These are phyloP conservation scores for Sechiopsis laciniata DNA, from an alignment of 306 rosid species.

Conservation along the genomic window DNA sequence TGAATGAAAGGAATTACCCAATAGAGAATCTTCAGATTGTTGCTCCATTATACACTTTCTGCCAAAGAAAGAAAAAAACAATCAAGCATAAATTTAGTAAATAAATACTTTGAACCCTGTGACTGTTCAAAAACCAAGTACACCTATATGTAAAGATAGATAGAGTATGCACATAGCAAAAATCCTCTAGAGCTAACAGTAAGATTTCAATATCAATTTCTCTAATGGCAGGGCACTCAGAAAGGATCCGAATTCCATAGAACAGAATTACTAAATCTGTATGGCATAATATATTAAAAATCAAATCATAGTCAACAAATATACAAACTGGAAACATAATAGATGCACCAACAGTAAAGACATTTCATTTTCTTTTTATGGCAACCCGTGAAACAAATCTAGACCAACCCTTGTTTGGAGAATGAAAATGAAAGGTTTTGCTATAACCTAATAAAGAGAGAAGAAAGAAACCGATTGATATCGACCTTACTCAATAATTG, in stretches of 20 bases:
- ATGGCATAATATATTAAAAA: too few relatives aligned
- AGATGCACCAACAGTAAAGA: neutral
- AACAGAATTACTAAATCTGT: neutral
- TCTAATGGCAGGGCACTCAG: conserved; percentile 7
- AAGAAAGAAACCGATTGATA: conserved; percentile 14
- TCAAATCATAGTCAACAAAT: neutral
- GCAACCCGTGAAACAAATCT: conserved; percentile 9
- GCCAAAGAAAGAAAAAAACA: neutral
- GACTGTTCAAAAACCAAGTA: neutral
- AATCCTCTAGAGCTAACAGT: conserved; percentile 12
- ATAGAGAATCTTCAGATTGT: conserved; percentile 32
- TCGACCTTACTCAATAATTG: conserved; percentile 6
- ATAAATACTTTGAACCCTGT: neutral
- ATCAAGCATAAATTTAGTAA: neutral
- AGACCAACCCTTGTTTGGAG: conserved; percentile 14
- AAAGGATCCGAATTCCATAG: neutral
- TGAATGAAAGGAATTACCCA: conserved; percentile 32
- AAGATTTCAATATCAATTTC: neutral
- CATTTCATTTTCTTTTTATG: neutral
- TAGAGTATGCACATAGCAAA: neutral
- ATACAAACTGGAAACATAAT: neutral
- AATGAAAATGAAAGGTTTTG: conserved; percentile 5
- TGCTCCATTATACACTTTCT: conserved; percentile 58
- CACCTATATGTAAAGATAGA: conserved; percentile 3
- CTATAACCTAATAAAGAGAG: neutral